Evolutionary conservation across 1,284 basidiomycete genomes (phyloP), one percentile per base, ranked within the genome.

Genomic region (Mycosarcoma mackinlayi): DNA sequence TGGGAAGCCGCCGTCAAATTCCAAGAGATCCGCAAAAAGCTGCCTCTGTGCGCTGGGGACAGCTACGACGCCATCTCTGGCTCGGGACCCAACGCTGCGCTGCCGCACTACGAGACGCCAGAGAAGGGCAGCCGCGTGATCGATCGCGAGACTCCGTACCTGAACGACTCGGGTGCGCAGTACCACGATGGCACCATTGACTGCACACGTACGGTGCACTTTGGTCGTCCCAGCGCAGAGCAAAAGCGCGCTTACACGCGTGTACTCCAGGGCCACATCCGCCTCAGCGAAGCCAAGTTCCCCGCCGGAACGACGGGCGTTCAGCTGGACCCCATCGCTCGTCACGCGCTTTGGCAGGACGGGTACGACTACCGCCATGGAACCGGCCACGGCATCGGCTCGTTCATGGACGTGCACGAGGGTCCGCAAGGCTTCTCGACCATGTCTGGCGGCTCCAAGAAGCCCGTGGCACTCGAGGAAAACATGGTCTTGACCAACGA

Each of bases 51-150:
- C 30, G 76, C 76, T 3, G 79, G 79, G 16, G 72, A 80, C 14
- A 68, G 76, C 25, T 81, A 81, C 58, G 78, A 80, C 24, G 59
- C 77, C n/a, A 81, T 81, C 39, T 75, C 73, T 14, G 79, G 75
- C 1, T 35, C 76, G 8, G 78, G 77, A 4, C 63, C 71, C 18
- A 79, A 81, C 33, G 79, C 79, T 3, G 79, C 78, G 6, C 54
- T 80, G 30, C 79, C 79, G 7, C 79, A 81, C 53, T 81, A 80
- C 58, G 78, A 81, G 71, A 80, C 78, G 28, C 79, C 79, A 1
- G 62, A 66, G 19, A 50, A 69, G 18, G 64, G 58, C 9, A 60
- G 70, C 39, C 62, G 61, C 1, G 42, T 79, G n/a, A 76, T 81
- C 35, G 76, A 77, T 33, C 55, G 69, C 7, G 42, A 64, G 38